A percentile compares a stretch with the other conserved stretches of the same genome.
These are phyloP conservation scores for Yamadazyma sp. DNA, from an alignment of 805 yeast species.

Conservation along the genomic window DNA sequence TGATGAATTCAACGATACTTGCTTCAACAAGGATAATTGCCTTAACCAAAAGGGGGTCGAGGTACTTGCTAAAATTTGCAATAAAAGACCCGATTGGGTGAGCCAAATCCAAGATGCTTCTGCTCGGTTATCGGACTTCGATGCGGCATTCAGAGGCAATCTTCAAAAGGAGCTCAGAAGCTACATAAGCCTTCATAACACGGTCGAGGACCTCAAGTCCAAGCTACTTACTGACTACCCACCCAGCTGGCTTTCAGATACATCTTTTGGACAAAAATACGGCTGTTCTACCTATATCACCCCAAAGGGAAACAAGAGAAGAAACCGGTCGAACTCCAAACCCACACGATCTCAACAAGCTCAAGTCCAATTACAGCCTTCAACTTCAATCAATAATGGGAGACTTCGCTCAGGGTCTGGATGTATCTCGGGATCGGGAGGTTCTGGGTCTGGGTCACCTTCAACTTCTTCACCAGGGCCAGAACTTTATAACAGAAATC, in stretches of 20 bases:
- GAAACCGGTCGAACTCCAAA: constrained; percentile 14
- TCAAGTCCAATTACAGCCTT: not conserved
- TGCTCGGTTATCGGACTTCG: constrained; percentile 24
- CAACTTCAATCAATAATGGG: not conserved
- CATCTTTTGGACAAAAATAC: constrained; percentile 39
- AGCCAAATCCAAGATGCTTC: constrained; percentile 29
- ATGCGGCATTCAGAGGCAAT: constrained; percentile 30
- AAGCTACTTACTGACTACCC: constrained; percentile 27
- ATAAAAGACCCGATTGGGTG: constrained; percentile 37
- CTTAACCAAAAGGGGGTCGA: constrained; percentile 29
- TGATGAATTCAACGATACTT: constrained; percentile 22
- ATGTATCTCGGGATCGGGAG: not conserved
- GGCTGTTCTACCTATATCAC: constrained; percentile 36
- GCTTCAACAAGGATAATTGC: constrained; percentile 32
- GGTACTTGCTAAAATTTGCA: constrained; percentile 22
- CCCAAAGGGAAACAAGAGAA: constrained; percentile 7
- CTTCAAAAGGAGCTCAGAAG: constrained; percentile 30
- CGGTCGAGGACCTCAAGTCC: constrained; percentile 26
- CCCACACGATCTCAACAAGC: not conserved
- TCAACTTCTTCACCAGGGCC: constrained; percentile 3
- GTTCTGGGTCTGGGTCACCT: constrained; percentile 1
- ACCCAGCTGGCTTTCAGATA: constrained; percentile 32
- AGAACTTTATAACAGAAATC: too few relatives aligned
- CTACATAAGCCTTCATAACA: constrained; percentile 24
- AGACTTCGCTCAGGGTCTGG: constrained; percentile 1